These are phyloP conservation scores for Dothistroma septosporum DNA, from an alignment of 2,329 filamentous ascomycete species.

Conservation along the genomic window DNA sequence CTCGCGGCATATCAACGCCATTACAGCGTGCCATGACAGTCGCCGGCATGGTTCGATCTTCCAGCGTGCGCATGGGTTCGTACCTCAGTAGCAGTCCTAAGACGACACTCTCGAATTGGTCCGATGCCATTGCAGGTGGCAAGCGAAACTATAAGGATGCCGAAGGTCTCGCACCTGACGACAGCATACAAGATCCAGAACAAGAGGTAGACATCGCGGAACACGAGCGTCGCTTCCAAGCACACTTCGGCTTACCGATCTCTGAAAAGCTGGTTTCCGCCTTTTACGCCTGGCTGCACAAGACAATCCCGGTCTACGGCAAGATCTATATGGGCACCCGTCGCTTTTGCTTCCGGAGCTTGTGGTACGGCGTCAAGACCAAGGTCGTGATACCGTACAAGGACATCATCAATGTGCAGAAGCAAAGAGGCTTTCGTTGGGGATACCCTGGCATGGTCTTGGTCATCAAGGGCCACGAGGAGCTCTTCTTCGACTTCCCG, in stretches of 20 bases:
- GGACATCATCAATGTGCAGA: constrained; percentile 88
- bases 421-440: constrained; percentile 90
- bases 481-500: constrained; percentile 92
- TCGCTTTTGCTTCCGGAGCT: constrained; percentile 86
- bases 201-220: constrained; percentile 53
- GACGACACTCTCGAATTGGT: constrained; percentile 94
- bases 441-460: constrained; percentile 86
- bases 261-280: constrained; percentile 80
- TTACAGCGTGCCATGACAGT: constrained; percentile 21
- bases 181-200: constrained; percentile 54
- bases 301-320: constrained; percentile 86
- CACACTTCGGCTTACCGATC: constrained; percentile 83
- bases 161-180: constrained; percentile 61
- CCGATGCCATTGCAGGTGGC: constrained; percentile 92
- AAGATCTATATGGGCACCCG: constrained; percentile 91
- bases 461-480: constrained; percentile 90
- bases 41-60: constrained; percentile 43
- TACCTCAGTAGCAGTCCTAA: constrained; percentile 81
- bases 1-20: constrained; percentile 22
- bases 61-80: constrained; percentile 67
- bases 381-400: constrained; percentile 87
- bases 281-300: constrained; percentile 88
- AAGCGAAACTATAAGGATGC: constrained; percentile 81
- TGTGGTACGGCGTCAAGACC: constrained; percentile 82
- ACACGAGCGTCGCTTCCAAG: constrained; percentile 67